Evolutionary conservation across 1,139 yeast species (phyloP), one percentile per base, ranked within the genome.

Genomic region (Geotrichum phurueaensis): DNA sequence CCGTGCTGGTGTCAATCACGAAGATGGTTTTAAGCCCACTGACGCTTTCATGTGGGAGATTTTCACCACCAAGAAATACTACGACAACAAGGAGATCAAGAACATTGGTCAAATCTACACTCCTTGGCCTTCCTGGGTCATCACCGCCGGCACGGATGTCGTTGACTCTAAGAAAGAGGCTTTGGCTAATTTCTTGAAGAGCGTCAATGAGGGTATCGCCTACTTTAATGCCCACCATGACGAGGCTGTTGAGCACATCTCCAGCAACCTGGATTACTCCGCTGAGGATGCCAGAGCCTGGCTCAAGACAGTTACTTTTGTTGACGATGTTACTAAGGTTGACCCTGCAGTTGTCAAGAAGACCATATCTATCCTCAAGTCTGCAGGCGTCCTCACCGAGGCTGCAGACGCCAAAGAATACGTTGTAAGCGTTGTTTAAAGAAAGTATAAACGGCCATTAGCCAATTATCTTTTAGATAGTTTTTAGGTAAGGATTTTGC

Each of bases 41-140:
- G 97, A 91, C 71, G 96, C 95, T 1, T 91, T 91, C 74, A 88
- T 91, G 96, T 91, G 97, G 97, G 97, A 91, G 70, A 83, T 88
- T 72, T 91, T 90, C 76, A 91, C 97, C 5, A 84, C 92, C 53
- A 91, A 90, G 70, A 85, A 83, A 72, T 91, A 89, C 75, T 89
- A 88, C 71, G 96, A 89, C 69, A 81, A 76, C 62, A 81, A 83
- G 18, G 97, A 90, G 69, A 85, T 91, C 75, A 89, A 87, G 73
- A 79, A 82, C 67, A 84, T 91, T 64, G 97, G 97, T 12, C 89
- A 87, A 67, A 89, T 91, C 60, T 88, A 87, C 73, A 91, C 97
- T 0, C 97, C 97, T 10, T 91, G 97, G 97, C 94, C 97, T 9
- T 88, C 96, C 1, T 91, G 97, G 97, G 92, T 89, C 20, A 79